Conservation (phyloP, 2,329 filamentous ascomycete genomes). For the Fusarium zealandicum region DNA sequence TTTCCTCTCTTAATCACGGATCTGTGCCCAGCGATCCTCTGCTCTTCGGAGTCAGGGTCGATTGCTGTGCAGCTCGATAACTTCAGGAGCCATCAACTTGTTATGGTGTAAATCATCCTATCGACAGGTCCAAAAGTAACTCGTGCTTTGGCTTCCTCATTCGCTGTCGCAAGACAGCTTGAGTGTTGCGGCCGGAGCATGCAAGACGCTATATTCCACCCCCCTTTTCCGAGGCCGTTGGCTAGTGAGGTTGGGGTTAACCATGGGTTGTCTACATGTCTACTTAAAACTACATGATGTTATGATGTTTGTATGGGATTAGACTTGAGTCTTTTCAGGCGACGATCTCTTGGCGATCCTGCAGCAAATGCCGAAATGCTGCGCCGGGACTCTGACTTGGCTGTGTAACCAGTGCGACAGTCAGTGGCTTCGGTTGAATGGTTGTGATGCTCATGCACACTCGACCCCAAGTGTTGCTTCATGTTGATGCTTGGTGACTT, state of each 20-base stretch:
- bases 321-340: background rate
- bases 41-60: conserved; percentile 67
- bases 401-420: too few species aligned
- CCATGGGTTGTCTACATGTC: conserved; percentile 77
- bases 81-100: conserved; percentile 75
- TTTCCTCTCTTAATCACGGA: conserved; percentile 63
- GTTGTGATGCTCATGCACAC: too few species aligned
- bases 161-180: conserved; percentile 66
- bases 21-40: conserved; percentile 87
- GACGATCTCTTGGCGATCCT: background rate
- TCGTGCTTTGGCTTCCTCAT: conserved; percentile 67
- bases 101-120: conserved; percentile 86
- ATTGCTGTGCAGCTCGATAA: conserved; percentile 87
- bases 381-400: too few species aligned
- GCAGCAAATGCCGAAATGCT: too few species aligned
- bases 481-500: conserved; percentile 5
- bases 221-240: conserved; percentile 90
- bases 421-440: too few species aligned
- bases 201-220: conserved; percentile 84
- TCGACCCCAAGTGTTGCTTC: too few species aligned
- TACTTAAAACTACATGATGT: background rate
- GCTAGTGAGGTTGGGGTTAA: conserved; percentile 90
- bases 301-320: background rate
- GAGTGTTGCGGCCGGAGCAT: conserved; percentile 68
- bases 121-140: conserved; percentile 94